Percentiles rank a stretch among this genome's conserved stretches.
Evolutionary conservation across 73 alveolate genomes (phyloP).

Genomic region (Breviolum minutum): DNA sequence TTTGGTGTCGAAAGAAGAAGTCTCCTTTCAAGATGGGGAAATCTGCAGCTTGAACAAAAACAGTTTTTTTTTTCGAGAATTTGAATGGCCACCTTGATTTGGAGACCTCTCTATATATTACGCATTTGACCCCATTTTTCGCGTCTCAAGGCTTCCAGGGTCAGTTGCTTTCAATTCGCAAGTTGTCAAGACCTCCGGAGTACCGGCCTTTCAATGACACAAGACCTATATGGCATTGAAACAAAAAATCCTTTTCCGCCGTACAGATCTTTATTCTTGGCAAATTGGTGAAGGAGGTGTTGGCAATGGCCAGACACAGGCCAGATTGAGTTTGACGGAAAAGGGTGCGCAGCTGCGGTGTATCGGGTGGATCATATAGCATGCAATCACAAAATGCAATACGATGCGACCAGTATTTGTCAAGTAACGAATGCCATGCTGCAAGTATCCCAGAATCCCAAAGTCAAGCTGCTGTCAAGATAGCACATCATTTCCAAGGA

Average conservation of each 20-base stretch:
- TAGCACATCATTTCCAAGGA: too few relatives aligned
- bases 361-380: too few relatives aligned
- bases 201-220: too few relatives aligned
- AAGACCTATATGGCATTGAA: too few relatives aligned
- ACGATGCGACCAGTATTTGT: too few relatives aligned
- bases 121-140: slow-evolving; percentile 48
- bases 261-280: background rate
- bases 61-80: background rate
- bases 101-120: slow-evolving; percentile 26
- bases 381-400: too few relatives aligned
- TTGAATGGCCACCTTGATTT: background rate
- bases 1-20: slow-evolving; percentile 5
- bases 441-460: too few relatives aligned
- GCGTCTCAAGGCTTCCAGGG: background rate
- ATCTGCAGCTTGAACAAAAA: background rate
- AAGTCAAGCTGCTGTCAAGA: too few relatives aligned
- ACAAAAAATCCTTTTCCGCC: too few relatives aligned
- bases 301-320: slow-evolving; percentile 35
- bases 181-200: slow-evolving; percentile 27
- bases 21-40: background rate
- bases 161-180: slow-evolving; percentile 56
- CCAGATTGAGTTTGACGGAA: background rate
- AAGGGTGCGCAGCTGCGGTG: too few relatives aligned
- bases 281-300: background rate
- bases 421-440: too few relatives aligned